Evolutionary conservation across 139 green algal genomes (phyloP).

Genomic region (Chlamydomonas sp.): DNA sequence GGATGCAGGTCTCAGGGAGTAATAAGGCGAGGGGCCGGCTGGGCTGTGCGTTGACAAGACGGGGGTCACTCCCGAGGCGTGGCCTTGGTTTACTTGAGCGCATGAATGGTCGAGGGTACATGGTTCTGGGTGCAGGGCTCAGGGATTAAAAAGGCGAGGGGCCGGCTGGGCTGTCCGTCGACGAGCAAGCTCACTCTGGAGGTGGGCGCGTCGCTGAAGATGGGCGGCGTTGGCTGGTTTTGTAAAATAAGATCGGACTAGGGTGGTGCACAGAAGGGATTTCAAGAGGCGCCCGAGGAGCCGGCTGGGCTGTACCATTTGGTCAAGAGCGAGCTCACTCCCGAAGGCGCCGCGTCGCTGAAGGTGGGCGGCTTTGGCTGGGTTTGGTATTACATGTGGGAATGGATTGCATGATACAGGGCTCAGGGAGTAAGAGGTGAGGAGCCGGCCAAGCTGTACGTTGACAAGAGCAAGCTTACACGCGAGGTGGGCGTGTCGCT

Average conservation of each 20-base stretch:
- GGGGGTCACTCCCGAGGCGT: no score
- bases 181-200: slow-evolving; percentile 41
- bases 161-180: slow-evolving; percentile 70
- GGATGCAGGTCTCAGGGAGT: no score
- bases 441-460: slow-evolving; percentile 59
- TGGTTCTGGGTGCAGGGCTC: no score
- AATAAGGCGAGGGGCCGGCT: no score
- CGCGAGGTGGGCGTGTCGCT: not conserved
- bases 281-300: slow-evolving; percentile 9
- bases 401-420: not conserved
- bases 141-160: no score
- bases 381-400: not conserved
- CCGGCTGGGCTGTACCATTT: slow-evolving; percentile 71
- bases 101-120: no score
- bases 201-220: not conserved
- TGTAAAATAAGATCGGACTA: no score
- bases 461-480: slow-evolving; percentile 67
- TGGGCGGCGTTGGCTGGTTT: no score
- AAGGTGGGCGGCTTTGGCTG: not conserved
- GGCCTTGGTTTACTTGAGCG: no score
- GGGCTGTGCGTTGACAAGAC: no score
- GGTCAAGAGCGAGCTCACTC: slow-evolving; percentile 60
- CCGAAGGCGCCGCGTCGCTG: not conserved
- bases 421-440: no score
- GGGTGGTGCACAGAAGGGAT: no score